Conservation (phyloP, 805 yeast species). For the Tetrapisispora namnaoensis region DNA sequence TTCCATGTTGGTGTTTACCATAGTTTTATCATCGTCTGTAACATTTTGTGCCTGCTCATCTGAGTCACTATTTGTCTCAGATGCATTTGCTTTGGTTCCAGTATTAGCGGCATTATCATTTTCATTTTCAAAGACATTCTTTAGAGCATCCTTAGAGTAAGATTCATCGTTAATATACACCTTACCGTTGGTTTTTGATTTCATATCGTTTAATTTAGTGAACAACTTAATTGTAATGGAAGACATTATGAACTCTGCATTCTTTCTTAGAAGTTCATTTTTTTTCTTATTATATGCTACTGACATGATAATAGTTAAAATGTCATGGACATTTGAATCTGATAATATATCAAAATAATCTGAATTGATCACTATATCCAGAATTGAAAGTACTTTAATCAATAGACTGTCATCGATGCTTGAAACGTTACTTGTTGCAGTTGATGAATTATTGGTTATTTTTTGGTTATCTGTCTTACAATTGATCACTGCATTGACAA, state of each 20-base stretch:
- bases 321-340: constrained; percentile 74
- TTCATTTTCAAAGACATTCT: constrained; percentile 36
- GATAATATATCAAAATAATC: constrained; percentile 51
- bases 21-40: not conserved
- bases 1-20: constrained; percentile 13
- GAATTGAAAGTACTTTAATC: constrained; percentile 62
- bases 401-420: constrained; percentile 72
- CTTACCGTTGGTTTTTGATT: constrained; percentile 32
- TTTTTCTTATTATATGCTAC: constrained; percentile 86
- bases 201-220: constrained; percentile 45
- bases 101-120: not conserved
- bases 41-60: not conserved
- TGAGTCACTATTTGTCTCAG: not conserved
- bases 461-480: constrained; percentile 92
- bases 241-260: constrained; percentile 75
- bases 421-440: not conserved
- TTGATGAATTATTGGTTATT: constrained; percentile 67
- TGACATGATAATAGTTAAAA: constrained; percentile 78
- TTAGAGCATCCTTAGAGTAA: constrained; percentile 39
- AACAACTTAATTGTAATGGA: constrained; percentile 61
- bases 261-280: constrained; percentile 74
- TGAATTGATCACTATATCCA: constrained; percentile 56
- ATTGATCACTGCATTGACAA: constrained; percentile 61
- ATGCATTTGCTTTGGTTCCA: constrained; percentile 3
- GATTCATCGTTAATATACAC: constrained; percentile 40